These are phyloP conservation scores for Moringa oleifera DNA, from an alignment of 345 rosid species.

Conservation along the genomic window DNA sequence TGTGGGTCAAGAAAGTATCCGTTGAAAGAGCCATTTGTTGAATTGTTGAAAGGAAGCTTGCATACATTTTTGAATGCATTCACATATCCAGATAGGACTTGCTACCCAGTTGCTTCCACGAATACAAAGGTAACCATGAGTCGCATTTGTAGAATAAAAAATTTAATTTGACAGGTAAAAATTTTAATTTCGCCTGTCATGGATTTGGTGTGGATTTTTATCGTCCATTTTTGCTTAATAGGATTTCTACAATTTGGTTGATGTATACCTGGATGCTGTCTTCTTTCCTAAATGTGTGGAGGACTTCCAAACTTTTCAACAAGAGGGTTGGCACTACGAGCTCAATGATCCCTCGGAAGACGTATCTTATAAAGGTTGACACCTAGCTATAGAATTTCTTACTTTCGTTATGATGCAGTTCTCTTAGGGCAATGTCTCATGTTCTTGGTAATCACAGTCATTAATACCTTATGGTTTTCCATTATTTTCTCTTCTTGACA, in stretches of 20 bases:
- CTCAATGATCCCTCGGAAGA: constrained; percentile 83
- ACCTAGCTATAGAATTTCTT: neutral
- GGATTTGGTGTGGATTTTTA: constrained; percentile 1
- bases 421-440: neutral
- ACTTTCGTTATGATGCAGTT: neutral
- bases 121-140: constrained; percentile 60
- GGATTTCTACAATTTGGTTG: constrained; percentile 96
- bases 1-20: constrained; percentile 98
- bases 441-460: constrained; percentile 1
- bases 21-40: constrained; percentile 96
- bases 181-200: neutral
- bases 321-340: constrained; percentile 99
- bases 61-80: constrained; percentile 92
- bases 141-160: neutral
- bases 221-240: constrained; percentile 27
- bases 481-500: neutral
- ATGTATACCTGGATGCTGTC: constrained; percentile 95
- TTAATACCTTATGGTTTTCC: constrained; percentile 5
- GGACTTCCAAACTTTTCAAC: constrained; percentile 87
- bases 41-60: constrained; percentile 87
- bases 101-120: constrained; percentile 97
- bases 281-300: constrained; percentile 95
- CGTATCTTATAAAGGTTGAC: constrained; percentile 78
- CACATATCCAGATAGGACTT: constrained; percentile 96
- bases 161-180: neutral